phyloP scores from a whole-genome alignment of 2,329 filamentous ascomycete species.

The Geoglossum cookeanum region DNA sequence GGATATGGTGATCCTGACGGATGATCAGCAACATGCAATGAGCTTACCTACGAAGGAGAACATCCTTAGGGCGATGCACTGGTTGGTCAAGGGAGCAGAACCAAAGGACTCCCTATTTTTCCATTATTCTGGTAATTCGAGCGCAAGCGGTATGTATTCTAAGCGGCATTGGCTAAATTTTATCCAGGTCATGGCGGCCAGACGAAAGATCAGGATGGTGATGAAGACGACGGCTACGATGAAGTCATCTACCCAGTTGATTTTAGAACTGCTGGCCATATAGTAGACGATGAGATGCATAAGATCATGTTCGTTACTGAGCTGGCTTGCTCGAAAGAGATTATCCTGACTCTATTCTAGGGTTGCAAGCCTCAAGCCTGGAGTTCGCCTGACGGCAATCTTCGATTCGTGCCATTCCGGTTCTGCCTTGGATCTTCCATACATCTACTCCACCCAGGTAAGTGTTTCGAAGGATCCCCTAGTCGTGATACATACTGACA shows the following conservation, averaged over 20 bases:
- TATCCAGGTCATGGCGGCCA: slow-evolving; percentile 51
- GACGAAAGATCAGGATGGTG: slow-evolving; percentile 51
- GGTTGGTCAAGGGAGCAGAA: slow-evolving; percentile 82
- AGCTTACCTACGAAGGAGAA: slow-evolving; percentile 93
- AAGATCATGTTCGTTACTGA: slow-evolving; percentile 32
- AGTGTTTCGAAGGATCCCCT: neutral
- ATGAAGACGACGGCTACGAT: slow-evolving; percentile 60
- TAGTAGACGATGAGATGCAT: slow-evolving; percentile 65
- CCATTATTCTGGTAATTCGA: slow-evolving; percentile 66
- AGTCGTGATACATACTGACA: neutral
- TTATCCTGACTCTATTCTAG: slow-evolving; percentile 9
- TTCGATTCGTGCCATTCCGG: slow-evolving; percentile 52
- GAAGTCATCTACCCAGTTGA: slow-evolving; percentile 67
- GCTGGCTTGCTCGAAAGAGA: neutral
- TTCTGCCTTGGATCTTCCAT: slow-evolving; percentile 45
- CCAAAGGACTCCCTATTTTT: slow-evolving; percentile 94
- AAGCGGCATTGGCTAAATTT: slow-evolving; percentile 6
- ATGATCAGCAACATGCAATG: slow-evolving; percentile 94
- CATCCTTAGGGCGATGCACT: slow-evolving; percentile 90
- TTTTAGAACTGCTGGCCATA: slow-evolving; percentile 48
- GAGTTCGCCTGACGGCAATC: slow-evolving; percentile 57
- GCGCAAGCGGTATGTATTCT: neutral
- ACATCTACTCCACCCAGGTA: slow-evolving; percentile 42
- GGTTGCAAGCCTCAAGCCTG: slow-evolving; percentile 57
- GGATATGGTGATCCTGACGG: slow-evolving; percentile 92